Conservation (phyloP, 129 eudicot species). For the Gnaphalium uliginosum region DNA sequence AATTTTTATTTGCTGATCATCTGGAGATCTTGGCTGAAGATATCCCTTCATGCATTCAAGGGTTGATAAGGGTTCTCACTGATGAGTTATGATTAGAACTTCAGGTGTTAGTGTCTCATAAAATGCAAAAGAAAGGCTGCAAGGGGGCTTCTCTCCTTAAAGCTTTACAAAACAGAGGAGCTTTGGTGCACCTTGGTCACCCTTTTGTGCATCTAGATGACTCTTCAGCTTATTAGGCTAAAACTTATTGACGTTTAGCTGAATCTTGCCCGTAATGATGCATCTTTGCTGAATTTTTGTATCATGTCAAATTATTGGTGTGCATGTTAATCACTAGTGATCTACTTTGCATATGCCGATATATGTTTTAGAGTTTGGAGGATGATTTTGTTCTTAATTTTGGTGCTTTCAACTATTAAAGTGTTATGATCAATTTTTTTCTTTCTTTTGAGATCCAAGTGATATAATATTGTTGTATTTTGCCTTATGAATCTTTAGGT, state of each 20-base stretch:
- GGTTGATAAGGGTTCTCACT: not conserved
- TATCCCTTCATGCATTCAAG: not conserved
- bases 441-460: not conserved
- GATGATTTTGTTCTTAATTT: not conserved
- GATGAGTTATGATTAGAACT: not conserved
- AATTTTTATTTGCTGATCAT: not conserved
- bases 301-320: not conserved
- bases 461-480: slow-evolving; percentile 7
- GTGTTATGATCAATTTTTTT: not conserved
- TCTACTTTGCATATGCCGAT: not conserved
- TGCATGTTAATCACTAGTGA: not conserved
- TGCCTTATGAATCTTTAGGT: slow-evolving; percentile 57
- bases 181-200: slow-evolving; percentile 1
- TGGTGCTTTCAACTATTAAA: slow-evolving; percentile 14
- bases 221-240: not conserved
- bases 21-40: not conserved
- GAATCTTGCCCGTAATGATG: not conserved
- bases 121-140: not conserved
- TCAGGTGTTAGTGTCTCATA: not conserved
- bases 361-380: not conserved
- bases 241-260: not conserved
- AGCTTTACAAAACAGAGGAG: slow-evolving; percentile 1
- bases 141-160: not conserved
- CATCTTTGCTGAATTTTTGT: too few species aligned
- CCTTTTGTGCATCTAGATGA: not conserved